Conservation (phyloP, 148 eudicot species). For the Salicornia ramosissima region DNA sequence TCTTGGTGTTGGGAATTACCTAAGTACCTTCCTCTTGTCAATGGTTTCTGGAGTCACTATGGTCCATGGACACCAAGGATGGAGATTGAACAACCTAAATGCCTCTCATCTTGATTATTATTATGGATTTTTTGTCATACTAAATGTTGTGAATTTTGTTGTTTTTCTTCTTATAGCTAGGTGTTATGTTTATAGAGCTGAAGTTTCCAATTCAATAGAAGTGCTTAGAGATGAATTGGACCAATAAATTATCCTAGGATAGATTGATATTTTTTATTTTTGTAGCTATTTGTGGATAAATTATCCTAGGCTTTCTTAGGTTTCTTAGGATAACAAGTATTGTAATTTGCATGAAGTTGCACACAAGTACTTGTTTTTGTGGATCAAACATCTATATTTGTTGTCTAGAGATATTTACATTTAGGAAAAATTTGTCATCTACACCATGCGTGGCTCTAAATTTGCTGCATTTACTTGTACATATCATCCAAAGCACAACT, state of each 20-base stretch:
- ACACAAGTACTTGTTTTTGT: no score
- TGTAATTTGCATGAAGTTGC: no score
- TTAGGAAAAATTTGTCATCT: no score
- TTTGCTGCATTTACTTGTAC: no score
- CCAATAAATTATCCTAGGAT: not conserved
- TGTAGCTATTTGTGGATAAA: no score
- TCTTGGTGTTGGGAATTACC: conserved; percentile 62
- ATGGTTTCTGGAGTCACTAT: conserved; percentile 47
- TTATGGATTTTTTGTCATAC: conserved; percentile 47
- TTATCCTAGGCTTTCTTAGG: no score
- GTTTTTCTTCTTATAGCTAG: conserved; percentile 46
- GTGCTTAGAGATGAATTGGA: conserved; percentile 40
- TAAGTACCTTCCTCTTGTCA: conserved; percentile 62
- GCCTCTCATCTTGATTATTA: conserved; percentile 73
- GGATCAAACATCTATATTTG: no score
- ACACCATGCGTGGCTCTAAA: no score
- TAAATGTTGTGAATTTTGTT: conserved; percentile 52
- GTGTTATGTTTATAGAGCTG: conserved; percentile 60
- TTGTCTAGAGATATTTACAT: no score
- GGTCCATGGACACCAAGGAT: conserved; percentile 47
- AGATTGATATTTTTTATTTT: no score
- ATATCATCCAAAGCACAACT: no score
- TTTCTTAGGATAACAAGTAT: no score
- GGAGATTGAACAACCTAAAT: conserved; percentile 76
- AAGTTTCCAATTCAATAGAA: conserved; percentile 49